Conservation (phyloP, 2,329 filamentous ascomycete genomes). For the Pestalotiopsis sp. region DNA sequence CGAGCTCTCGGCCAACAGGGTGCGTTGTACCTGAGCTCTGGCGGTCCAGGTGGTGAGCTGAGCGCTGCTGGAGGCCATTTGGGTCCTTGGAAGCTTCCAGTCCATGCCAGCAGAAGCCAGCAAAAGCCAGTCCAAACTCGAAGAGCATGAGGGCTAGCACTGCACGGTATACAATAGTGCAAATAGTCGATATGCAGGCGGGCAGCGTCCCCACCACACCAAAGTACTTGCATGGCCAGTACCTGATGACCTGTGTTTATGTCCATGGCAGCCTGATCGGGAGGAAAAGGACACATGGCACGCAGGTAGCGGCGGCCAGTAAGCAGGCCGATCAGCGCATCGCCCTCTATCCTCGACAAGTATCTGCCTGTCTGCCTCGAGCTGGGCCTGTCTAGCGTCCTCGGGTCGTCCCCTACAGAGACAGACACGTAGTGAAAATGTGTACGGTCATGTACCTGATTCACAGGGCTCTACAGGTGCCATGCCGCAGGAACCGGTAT, state of each 20-base stretch:
- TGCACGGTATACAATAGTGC: slow-evolving; percentile 10
- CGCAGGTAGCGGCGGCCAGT: slow-evolving; percentile 23
- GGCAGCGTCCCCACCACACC: slow-evolving; percentile 1
- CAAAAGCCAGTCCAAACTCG: background rate
- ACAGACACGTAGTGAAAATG: slow-evolving; percentile 15
- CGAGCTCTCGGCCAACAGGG: background rate
- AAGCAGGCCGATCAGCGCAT: slow-evolving; percentile 23
- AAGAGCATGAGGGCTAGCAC: background rate
- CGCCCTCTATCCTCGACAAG: slow-evolving; percentile 25
- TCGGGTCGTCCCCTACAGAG: background rate
- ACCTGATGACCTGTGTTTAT: slow-evolving; percentile 22
- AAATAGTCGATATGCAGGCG: slow-evolving; percentile 2
- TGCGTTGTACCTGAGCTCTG: background rate
- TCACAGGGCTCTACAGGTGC: background rate
- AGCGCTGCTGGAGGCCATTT: background rate
- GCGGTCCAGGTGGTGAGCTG: background rate
- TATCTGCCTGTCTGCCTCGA: slow-evolving; percentile 6
- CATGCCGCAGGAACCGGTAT: background rate
- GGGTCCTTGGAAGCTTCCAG: background rate
- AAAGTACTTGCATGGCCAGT: slow-evolving; percentile 17
- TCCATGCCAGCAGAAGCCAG: background rate
- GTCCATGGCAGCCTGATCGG: slow-evolving; percentile 12
- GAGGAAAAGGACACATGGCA: slow-evolving; percentile 19
- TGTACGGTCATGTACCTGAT: background rate
- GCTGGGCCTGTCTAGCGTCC: slow-evolving; percentile 7